phyloP scores from a whole-genome alignment of 2,329 filamentous ascomycete genomes.

The Colletotrichum costaricense region DNA sequence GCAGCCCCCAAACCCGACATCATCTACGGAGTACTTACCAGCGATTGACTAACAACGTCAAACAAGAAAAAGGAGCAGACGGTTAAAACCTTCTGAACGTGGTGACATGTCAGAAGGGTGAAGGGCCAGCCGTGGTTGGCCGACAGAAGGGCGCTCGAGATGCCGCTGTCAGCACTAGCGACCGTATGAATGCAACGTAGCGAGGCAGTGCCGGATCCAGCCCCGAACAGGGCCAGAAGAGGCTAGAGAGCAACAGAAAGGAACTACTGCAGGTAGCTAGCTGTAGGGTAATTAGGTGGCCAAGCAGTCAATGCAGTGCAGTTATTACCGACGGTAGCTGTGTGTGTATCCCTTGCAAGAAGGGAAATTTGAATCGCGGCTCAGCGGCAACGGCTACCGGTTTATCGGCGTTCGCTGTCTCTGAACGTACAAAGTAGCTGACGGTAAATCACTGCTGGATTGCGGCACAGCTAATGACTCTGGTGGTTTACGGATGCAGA shows the following conservation, averaged over 20 bases:
- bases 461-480: not conserved
- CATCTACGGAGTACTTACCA: not conserved
- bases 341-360: not conserved
- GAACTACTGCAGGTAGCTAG: not conserved
- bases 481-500: not conserved
- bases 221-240: not conserved
- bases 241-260: not conserved
- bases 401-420: no score
- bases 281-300: not conserved
- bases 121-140: not conserved
- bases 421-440: not conserved
- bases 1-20: not conserved
- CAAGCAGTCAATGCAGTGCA: not conserved
- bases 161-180: slow-evolving; percentile 20
- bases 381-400: not conserved
- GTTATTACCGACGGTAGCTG: no score
- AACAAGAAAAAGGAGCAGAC: not conserved
- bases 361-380: no score
- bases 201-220: not conserved
- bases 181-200: not conserved
- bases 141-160: not conserved
- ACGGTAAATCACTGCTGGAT: not conserved
- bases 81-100: not conserved
- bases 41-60: not conserved
- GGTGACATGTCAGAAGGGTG: not conserved